These are phyloP conservation scores for Aspergillus caelatus DNA, from an alignment of 2,329 filamentous ascomycete genomes.

Conservation along the genomic window DNA sequence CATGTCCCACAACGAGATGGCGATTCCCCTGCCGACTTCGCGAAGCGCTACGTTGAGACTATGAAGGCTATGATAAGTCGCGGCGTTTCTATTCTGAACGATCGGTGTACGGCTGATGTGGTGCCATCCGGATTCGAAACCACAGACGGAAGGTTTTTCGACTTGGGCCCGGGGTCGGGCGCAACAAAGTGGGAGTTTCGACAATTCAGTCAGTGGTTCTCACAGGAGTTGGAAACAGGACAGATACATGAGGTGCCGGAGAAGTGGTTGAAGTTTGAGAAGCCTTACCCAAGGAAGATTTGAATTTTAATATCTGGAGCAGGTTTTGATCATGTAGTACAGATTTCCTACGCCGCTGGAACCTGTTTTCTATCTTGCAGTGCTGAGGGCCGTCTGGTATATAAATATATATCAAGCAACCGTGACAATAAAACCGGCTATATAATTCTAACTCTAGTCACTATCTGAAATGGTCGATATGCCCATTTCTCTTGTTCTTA, in stretches of 20 bases:
- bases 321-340: background rate
- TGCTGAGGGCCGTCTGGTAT: no score
- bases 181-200: background rate
- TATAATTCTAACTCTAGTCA: no score
- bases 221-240: background rate
- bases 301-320: rapidly evolving
- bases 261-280: background rate
- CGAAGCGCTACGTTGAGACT: background rate
- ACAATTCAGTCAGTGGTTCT: background rate
- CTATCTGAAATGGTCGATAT: no score
- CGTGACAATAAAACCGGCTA: no score
- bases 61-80: background rate
- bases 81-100: background rate
- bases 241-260: background rate
- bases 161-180: background rate
- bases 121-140: background rate
- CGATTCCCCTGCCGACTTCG: background rate
- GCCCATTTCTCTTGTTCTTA: no score
- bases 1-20: background rate
- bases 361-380: no score
- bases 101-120: background rate
- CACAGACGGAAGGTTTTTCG: background rate
- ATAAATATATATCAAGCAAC: no score
- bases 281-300: background rate
- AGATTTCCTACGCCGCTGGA: no score